Evolutionary conservation across 78 protist genomes (phyloP), one percentile per base, ranked within the genome.

Genomic region (Polysphondylium violaceum): DNA sequence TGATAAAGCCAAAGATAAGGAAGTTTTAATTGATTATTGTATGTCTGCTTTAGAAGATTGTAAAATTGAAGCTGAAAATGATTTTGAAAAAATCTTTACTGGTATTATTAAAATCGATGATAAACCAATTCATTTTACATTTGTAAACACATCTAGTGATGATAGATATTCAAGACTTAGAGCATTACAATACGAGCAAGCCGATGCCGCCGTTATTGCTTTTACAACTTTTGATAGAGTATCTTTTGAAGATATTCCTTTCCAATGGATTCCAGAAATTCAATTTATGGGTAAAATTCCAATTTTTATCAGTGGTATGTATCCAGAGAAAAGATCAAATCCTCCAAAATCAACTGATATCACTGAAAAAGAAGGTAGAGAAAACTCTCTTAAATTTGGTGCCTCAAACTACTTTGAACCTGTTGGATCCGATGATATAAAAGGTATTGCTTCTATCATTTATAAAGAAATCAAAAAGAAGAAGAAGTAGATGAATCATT

Each of bases 101-200:
- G 91, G 91, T 59, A 16, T 27, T 2, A 58, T 83, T 19, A 12
- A 35, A 12, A 43, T 64, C 4, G 91, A 59, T 35, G 58, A 64
- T 31, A 67, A 59, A 69, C 56, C 81, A 35, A 47, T 83, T 17
- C 53, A 69, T 65, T 69, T 83, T 50, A 83, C 79, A 12, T 71
- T 83, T 58, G 79, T 83, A 12, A 83, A 83, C 43, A 83, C 91
- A 11, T 64, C 76, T 23, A 40, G 73, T 33, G 69, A 83, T 63
- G 91, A 83, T 83, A 56, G 91, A 38, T 83, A 71, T 40, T 83
- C 91, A 9, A 83, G 91, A 83, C 53, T 83, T 16, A 58, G 91
- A 47, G 91, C 91, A 41, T 79, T 83, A 35, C 91, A 83, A 69
- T 83, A 83, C n/a, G 91, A 83, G 29, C 91, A 83, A 55, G 91